These are phyloP conservation scores for Marasmius sp. DNA, from an alignment of 1,284 basidiomycete genomes.

Conservation along the genomic window DNA sequence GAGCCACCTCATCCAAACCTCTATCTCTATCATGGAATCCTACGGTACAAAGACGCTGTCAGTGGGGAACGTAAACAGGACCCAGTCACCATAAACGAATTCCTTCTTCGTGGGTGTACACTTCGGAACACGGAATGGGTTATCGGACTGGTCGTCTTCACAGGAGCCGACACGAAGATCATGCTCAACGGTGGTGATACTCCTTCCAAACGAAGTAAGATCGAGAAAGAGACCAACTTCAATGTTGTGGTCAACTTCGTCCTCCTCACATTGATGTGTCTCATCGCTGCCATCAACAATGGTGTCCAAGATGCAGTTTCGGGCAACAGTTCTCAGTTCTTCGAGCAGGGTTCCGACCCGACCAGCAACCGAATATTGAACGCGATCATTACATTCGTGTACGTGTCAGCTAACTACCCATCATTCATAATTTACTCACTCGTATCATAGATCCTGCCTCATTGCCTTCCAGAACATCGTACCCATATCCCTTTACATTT, in stretches of 20 bases:
- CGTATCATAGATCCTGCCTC: slow-evolving; percentile 65
- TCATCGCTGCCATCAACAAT: slow-evolving; percentile 71
- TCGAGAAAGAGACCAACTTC: slow-evolving; percentile 98
- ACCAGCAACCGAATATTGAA: slow-evolving; percentile 69
- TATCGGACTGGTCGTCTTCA: slow-evolving; percentile 92
- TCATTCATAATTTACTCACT: slow-evolving; percentile 10
- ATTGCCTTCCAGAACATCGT: slow-evolving; percentile 98
- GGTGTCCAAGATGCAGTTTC: slow-evolving; percentile 67
- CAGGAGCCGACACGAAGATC: slow-evolving; percentile 96
- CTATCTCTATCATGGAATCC: slow-evolving; percentile 86
- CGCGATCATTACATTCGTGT: slow-evolving; percentile 90
- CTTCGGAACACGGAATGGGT: slow-evolving; percentile 95
- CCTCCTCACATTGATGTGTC: slow-evolving; percentile 79
- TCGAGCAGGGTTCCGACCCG: slow-evolving; percentile 67
- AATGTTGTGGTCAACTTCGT: slow-evolving; percentile 95
- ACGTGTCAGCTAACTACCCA: slow-evolving; percentile 30
- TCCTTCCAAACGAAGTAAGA: slow-evolving; percentile 92
- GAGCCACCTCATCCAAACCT: slow-evolving; percentile 94
- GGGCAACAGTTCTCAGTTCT: slow-evolving; percentile 73
- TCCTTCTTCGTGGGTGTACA: slow-evolving; percentile 89
- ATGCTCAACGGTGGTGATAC: slow-evolving; percentile 95
- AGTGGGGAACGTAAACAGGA: slow-evolving; percentile 59
- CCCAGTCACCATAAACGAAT: slow-evolving; percentile 86
- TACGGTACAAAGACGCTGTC: slow-evolving; percentile 66
- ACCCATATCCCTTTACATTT: slow-evolving; percentile 95